Evolutionary conservation across 1,139 yeast genomes (phyloP).

Genomic region (Candida glucosophila): DNA sequence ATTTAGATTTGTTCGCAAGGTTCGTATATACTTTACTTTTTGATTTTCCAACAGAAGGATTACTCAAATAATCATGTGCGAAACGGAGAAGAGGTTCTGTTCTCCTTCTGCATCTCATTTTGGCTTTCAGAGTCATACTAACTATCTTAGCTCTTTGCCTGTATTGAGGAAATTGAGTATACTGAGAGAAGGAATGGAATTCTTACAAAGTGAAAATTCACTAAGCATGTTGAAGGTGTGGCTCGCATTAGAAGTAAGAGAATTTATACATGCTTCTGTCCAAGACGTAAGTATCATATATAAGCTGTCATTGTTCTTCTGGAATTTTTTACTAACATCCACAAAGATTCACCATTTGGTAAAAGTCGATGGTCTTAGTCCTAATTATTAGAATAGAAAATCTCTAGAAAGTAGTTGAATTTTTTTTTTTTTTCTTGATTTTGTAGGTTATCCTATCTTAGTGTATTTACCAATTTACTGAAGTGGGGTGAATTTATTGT

Average conservation of each 20-base stretch:
- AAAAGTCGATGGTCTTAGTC: slow-evolving; percentile 45
- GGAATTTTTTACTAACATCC: slow-evolving; percentile 15
- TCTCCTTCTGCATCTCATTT: too few species aligned
- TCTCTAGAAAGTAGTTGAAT: too few species aligned
- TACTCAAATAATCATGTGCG: background rate
- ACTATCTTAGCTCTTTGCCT: slow-evolving; percentile 63
- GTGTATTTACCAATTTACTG: too few species aligned
- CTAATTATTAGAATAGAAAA: slow-evolving; percentile 31
- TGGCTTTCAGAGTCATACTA: too few species aligned
- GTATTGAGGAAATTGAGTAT: slow-evolving; percentile 78
- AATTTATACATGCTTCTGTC: slow-evolving; percentile 76
- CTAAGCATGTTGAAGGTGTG: slow-evolving; percentile 83
- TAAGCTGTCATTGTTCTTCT: background rate
- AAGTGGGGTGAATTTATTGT: too few species aligned
- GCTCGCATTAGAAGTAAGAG: slow-evolving; percentile 85
- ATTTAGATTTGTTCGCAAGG: slow-evolving; percentile 90
- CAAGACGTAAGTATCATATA: slow-evolving; percentile 49
- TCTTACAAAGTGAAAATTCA: slow-evolving; percentile 51
- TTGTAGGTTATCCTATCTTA: too few species aligned
- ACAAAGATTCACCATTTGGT: slow-evolving; percentile 34
- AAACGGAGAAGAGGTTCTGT: too few species aligned
- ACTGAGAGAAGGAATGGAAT: slow-evolving; percentile 53
- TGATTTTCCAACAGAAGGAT: slow-evolving; percentile 41
- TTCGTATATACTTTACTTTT: slow-evolving; percentile 60
- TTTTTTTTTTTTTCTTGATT: too few species aligned